Evolutionary conservation across 306 rosid genomes (phyloP), one percentile per base, ranked within the genome.

Genomic region (Prunus fruticosa): DNA sequence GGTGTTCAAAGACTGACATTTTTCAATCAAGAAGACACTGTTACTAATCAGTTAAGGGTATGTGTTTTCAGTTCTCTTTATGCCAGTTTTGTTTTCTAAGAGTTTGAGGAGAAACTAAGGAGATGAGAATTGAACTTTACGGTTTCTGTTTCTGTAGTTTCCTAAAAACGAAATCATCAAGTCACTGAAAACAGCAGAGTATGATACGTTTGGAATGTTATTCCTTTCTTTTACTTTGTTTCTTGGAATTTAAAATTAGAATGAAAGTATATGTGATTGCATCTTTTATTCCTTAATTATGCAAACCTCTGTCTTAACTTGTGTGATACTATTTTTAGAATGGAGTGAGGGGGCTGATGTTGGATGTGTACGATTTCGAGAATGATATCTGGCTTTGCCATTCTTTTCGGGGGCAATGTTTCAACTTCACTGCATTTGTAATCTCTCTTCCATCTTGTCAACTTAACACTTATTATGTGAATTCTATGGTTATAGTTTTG

Each of bases 321-420:
- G 13, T 61, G 28, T 49, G 12, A 25, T 46, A 30, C 18, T 61
- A 30, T 86, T 72, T 85, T 79, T 74, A 93, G 98, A 93, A 93
- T 85, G 98, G 98, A 77, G 98, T 90, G 77, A 85, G 98, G 78
- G 97, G 98, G 74, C 81, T 94, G 82, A 94, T 94, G 98, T 80
- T 94, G 89, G 98, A 94, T 85, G 90, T 94, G 98, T 94, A 94
- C 79, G 96, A 94, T 75, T 94, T 90, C 46, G 78, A 86, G 77
- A 86, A 90, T 49, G 96, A 94, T 85, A 86, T 94, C 84, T 94
- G 98, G 98, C 97, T 94, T 69, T 94, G 97, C 84, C 98, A 94
- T 88, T 92, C 98, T 27, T 92, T 94, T 74, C 81, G 61, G 63
- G 96, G 97, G 56, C 97, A 94, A 83, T 94, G 98, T 85, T 94